These are phyloP conservation scores for Hypoxylon sp. DNA, from an alignment of 2,329 filamentous ascomycete species.

Conservation along the genomic window DNA sequence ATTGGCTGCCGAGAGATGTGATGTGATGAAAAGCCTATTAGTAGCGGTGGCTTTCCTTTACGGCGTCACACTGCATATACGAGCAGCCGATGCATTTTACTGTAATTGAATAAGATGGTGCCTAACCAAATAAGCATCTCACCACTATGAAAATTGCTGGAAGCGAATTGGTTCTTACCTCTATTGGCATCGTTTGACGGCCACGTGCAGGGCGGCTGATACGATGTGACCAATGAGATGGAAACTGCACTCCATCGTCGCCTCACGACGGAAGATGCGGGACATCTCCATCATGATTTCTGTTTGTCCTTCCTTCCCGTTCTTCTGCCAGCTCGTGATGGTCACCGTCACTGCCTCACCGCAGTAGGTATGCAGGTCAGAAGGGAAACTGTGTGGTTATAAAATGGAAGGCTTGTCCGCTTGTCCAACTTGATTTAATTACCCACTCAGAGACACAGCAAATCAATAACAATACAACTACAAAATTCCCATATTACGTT, in stretches of 20 bases:
- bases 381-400: constrained; percentile 18
- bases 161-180: constrained; percentile 6
- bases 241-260: neutral
- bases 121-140: constrained; percentile 6
- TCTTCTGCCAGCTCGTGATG: constrained; percentile 27
- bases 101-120: constrained; percentile 16
- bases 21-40: no score
- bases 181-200: constrained; percentile 5
- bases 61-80: constrained; percentile 44
- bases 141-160: constrained; percentile 1
- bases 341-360: constrained; percentile 9
- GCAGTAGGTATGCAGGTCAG: no score
- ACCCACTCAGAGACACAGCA: no score
- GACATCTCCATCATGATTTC: constrained; percentile 11
- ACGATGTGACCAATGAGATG: constrained; percentile 22
- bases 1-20: constrained; percentile 7
- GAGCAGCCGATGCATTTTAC: constrained; percentile 35
- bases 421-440: neutral
- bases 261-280: constrained; percentile 9
- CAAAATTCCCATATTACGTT: no score
- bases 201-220: constrained; percentile 33
- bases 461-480: no score
- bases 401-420: constrained; percentile 16
- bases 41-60: constrained; percentile 15
- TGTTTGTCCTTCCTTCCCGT: constrained; percentile 10